Percentiles rank a stretch among this genome's conserved stretches.
Conservation (phyloP, 179 eudicot species). For the Gypsophila paniculata region DNA sequence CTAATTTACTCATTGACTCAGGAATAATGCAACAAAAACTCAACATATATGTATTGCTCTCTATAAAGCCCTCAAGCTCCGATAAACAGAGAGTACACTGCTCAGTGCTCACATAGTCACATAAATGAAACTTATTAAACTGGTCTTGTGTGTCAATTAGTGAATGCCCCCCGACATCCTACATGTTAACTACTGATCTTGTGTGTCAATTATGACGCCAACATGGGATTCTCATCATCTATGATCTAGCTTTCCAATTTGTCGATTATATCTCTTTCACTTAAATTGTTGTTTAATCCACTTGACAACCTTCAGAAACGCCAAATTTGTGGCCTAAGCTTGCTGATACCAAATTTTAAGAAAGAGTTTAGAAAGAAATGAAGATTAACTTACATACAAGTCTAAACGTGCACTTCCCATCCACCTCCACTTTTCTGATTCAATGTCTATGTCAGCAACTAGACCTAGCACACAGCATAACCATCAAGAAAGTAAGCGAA, state of each 20-base stretch:
- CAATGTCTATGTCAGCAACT: conserved; percentile 89
- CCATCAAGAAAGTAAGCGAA: conserved; percentile 15
- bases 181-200: neutral
- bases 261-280: neutral
- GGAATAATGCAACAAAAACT: neutral
- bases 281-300: neutral
- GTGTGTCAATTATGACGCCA: neutral
- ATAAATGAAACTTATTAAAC: neutral
- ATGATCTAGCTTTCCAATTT: no score
- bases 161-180: neutral
- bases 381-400: conserved; percentile 55
- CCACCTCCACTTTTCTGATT: conserved; percentile 96
- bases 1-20: neutral
- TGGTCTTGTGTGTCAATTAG: neutral
- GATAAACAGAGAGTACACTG: neutral
- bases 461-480: conserved; percentile 49
- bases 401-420: conserved; percentile 93
- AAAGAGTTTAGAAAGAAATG: neutral
- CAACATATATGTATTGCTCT: neutral
- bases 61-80: neutral
- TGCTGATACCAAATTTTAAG: neutral
- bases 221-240: no score
- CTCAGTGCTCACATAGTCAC: no score
- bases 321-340: neutral
- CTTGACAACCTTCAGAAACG: neutral